Evolutionary conservation across 371 early-diverging fungal genomes (phyloP).

Genomic region (Rhizomucor miehei): DNA sequence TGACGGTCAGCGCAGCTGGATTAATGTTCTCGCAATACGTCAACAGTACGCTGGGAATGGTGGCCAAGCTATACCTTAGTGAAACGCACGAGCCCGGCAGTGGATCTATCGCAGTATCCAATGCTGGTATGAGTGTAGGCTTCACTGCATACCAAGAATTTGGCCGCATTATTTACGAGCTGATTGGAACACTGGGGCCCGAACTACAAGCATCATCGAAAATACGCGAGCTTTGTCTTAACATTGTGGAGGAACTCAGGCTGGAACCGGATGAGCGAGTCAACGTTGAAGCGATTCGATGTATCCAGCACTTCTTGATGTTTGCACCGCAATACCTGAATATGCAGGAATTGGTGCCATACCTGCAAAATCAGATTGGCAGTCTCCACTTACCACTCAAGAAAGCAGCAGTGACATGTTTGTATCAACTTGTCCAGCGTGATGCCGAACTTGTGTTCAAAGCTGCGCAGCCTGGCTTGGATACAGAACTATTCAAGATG

Average conservation of each 20-base stretch:
- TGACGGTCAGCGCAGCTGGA: constrained; percentile 87
- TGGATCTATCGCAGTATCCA: constrained; percentile 59
- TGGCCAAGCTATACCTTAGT: constrained; percentile 81
- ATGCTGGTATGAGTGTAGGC: constrained; percentile 58
- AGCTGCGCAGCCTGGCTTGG: constrained; percentile 64
- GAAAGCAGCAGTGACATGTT: constrained; percentile 79
- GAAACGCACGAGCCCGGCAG: constrained; percentile 84
- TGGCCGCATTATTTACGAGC: constrained; percentile 84
- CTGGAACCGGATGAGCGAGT: constrained; percentile 78
- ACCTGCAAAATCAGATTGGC: constrained; percentile 70
- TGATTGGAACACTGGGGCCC: constrained; percentile 91
- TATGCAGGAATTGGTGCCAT: constrained; percentile 67
- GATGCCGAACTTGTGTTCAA: constrained; percentile 75
- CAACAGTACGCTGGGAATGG: constrained; percentile 79
- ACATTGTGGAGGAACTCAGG: constrained; percentile 75
- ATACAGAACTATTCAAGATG: constrained; percentile 81
- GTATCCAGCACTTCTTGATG: constrained; percentile 86
- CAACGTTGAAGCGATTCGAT: constrained; percentile 84
- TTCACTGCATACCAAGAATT: constrained; percentile 71
- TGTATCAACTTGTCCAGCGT: constrained; percentile 83
- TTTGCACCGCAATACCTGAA: constrained; percentile 81
- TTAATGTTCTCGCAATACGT: constrained; percentile 89
- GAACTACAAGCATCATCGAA: constrained; percentile 76
- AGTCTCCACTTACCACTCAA: constrained; percentile 69
- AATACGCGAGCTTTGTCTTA: constrained; percentile 74